These are phyloP conservation scores for Globisporangium mamillatum DNA, from an alignment of 352 stramenopile genomes.

Conservation along the genomic window DNA sequence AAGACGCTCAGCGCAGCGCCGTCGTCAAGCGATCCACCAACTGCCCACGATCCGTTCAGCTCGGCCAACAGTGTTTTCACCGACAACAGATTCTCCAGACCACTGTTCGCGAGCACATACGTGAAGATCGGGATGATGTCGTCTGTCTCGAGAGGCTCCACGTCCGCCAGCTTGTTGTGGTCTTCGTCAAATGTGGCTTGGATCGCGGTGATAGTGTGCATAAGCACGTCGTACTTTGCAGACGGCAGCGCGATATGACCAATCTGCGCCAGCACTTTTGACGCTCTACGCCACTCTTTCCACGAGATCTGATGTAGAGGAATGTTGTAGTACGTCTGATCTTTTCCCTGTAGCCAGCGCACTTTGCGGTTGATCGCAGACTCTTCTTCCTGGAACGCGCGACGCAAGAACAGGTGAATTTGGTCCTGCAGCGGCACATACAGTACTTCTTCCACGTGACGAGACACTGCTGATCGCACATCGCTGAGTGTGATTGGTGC, in stretches of 20 bases:
- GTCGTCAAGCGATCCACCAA: slow-evolving; percentile 56
- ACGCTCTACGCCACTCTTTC: slow-evolving; percentile 82
- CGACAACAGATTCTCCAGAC: slow-evolving; percentile 80
- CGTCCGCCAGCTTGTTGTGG: slow-evolving; percentile 49
- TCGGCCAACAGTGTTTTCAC: slow-evolving; percentile 74
- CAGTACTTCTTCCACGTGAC: slow-evolving; percentile 82
- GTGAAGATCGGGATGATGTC: slow-evolving; percentile 89
- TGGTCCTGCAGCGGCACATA: slow-evolving; percentile 65
- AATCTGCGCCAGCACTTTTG: slow-evolving; percentile 66
- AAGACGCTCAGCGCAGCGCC: slow-evolving; percentile 70
- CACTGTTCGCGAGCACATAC: slow-evolving; percentile 86
- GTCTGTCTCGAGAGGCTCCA: slow-evolving; percentile 68
- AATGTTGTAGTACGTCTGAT: slow-evolving; percentile 89
- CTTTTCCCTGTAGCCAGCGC: slow-evolving; percentile 88
- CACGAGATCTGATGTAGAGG: slow-evolving; percentile 76
- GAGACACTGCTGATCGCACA: slow-evolving; percentile 55
- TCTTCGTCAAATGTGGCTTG: slow-evolving; percentile 76
- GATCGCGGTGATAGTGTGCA: slow-evolving; percentile 73
- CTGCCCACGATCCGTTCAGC: slow-evolving; percentile 68
- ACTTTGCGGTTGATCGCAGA: slow-evolving; percentile 79
- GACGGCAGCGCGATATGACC: slow-evolving; percentile 47
- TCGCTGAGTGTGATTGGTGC: slow-evolving; percentile 50
- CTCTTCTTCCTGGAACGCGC: slow-evolving; percentile 73
- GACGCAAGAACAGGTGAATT: slow-evolving; percentile 55
- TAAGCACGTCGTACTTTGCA: slow-evolving; percentile 78